phyloP scores from a whole-genome alignment of 805 yeast genomes.

The Myxozyma neglecta region DNA sequence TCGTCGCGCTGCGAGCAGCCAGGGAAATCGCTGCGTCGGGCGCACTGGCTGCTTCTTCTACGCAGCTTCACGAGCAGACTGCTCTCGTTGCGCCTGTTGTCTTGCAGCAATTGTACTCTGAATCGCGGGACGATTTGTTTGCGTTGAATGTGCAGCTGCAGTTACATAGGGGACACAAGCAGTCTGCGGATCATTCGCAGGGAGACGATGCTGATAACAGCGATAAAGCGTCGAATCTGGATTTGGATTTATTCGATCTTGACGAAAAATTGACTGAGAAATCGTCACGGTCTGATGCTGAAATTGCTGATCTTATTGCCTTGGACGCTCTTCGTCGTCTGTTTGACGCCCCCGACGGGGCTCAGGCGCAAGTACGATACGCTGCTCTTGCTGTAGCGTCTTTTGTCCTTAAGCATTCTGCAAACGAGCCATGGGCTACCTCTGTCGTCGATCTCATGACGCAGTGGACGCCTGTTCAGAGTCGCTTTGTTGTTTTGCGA shows the following conservation, averaged over 20 bases:
- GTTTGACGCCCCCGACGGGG: slow-evolving; percentile 54
- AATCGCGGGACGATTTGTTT: slow-evolving; percentile 7
- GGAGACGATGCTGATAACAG: neutral
- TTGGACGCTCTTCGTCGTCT: slow-evolving; percentile 53
- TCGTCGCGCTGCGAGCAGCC: slow-evolving; percentile 22
- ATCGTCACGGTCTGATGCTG: slow-evolving; percentile 2
- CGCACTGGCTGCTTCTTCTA: slow-evolving; percentile 21
- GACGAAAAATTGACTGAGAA: too few relatives aligned
- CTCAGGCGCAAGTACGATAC: slow-evolving; percentile 56
- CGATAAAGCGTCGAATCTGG: neutral
- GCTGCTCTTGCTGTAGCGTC: slow-evolving; percentile 56
- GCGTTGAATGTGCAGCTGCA: neutral
- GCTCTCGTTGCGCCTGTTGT: slow-evolving; percentile 21
- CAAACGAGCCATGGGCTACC: slow-evolving; percentile 51
- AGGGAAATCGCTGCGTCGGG: slow-evolving; percentile 28
- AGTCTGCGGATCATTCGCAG: neutral
- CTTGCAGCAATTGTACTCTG: slow-evolving; percentile 12
- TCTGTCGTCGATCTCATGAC: slow-evolving; percentile 63
- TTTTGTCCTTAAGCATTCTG: slow-evolving; percentile 43
- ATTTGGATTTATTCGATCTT: too few relatives aligned
- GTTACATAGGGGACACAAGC: too few relatives aligned
- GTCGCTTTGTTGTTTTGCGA: slow-evolving; percentile 63
- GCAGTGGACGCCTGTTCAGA: slow-evolving; percentile 77
- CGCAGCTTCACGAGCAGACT: slow-evolving; percentile 21
- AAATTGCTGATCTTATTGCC: slow-evolving; percentile 22